Evolutionary conservation across 2,329 filamentous ascomycete species (phyloP), one percentile per base, ranked within the genome.

Genomic region (Teratosphaeria zuluensis): DNA sequence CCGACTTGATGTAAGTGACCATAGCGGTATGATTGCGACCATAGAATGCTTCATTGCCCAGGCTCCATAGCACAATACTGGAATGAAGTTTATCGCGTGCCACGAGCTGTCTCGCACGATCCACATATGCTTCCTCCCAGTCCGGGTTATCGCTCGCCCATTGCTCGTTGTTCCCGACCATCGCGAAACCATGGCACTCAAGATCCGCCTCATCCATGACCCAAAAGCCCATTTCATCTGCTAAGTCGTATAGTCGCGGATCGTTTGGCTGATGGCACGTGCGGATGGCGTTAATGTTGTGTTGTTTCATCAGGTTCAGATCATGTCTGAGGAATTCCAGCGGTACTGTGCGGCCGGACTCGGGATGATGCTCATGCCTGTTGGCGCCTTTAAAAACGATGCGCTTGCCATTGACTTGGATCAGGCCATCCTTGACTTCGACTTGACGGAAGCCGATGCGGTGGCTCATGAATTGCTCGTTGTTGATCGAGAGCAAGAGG

Each of bases 11-110:
- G 68, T 81, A 85, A 3, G 84, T 73, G 64, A 85, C 84, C 87
- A 90, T 90, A 35, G 81, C 82, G 53, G 77, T 77, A 66, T 87
- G 84, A 66, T 90, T 89, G 8, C 76, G 74, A 0, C 87, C 87
- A 65, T 87, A 89, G 67, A 88, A 89, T 0, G 86, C 81, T 68
- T 90, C 87, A 65, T 90, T 90, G 0, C 87, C 87, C 0, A 90
- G 75, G 53, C 83, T 86, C 87, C 87, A 90, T 51, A 89, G 81
- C 54, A 90, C 83, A 55, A 90, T 77, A n/a, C 80, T 85, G 0
- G 87, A 71, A 63, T 89, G 84, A 59, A 89, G 86, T 72, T 88
- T 88, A 70, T 89, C 86, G 16, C 87, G 78, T 65, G 84, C 79
- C 0, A 90, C 77, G 58, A 89, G 72, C 57, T 87, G 83, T 33